phyloP scores from a whole-genome alignment of 345 rosid species.

The Bruguiera gymnorhiza region DNA sequence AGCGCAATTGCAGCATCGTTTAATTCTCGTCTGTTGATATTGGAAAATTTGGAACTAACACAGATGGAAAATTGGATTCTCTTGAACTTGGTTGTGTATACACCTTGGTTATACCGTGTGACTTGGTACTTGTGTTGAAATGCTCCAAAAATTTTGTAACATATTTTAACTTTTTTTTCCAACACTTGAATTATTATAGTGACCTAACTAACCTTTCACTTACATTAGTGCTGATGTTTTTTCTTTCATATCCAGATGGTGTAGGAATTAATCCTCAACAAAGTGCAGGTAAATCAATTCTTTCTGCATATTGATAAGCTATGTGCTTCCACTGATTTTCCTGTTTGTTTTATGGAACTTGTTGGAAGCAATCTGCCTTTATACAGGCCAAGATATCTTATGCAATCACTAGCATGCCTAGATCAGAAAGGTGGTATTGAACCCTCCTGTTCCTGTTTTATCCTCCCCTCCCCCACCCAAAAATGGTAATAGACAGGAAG shows the following conservation, averaged over 20 bases:
- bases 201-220: not conserved
- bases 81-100: not conserved
- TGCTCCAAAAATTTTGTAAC: not conserved
- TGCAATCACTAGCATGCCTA: not conserved
- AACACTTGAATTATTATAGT: not conserved
- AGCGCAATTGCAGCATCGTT: not conserved
- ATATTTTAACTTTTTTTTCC: too few species aligned
- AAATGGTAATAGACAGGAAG: too few species aligned
- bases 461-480: too few species aligned
- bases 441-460: too few species aligned
- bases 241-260: constrained; percentile 62
- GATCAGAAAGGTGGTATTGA: not conserved
- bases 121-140: not conserved
- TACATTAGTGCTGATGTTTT: constrained; percentile 3
- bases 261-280: constrained; percentile 98
- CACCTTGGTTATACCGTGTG: not conserved
- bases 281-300: constrained; percentile 70
- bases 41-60: too few species aligned
- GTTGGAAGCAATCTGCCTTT: not conserved
- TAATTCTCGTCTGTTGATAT: too few species aligned
- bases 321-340: not conserved
- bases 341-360: not conserved
- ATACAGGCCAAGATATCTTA: not conserved
- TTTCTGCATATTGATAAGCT: not conserved
- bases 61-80: not conserved